These are phyloP conservation scores for Incumbomyces lentus DNA, from an alignment of 2,329 filamentous ascomycete genomes.

Conservation along the genomic window DNA sequence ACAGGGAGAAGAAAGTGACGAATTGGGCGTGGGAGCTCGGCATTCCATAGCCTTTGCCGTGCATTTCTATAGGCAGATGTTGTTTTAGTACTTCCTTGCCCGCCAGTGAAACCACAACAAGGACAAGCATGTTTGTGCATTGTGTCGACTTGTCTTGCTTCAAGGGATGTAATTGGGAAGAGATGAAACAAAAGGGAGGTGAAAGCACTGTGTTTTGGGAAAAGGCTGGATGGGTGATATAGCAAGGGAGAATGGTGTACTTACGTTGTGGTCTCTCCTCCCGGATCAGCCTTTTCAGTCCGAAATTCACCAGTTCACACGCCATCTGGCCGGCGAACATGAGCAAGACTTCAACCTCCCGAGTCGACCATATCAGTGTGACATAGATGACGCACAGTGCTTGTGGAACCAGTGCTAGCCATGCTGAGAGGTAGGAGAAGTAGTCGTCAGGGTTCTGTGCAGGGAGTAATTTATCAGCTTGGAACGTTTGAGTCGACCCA, in stretches of 20 bases:
- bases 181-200: too few relatives aligned
- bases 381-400: constrained; percentile 82
- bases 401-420: constrained; percentile 87
- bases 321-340: constrained; percentile 87
- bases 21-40: constrained; percentile 93
- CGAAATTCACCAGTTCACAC: constrained; percentile 85
- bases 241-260: constrained; percentile 19
- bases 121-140: too few relatives aligned
- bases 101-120: too few relatives aligned
- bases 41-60: constrained; percentile 95
- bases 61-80: constrained; percentile 44
- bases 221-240: too few relatives aligned
- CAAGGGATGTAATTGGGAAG: too few relatives aligned
- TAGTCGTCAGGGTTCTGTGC: constrained; percentile 71
- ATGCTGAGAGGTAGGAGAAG: constrained; percentile 79
- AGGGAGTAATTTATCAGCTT: neutral
- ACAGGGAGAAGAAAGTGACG: constrained; percentile 80
- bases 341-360: constrained; percentile 77
- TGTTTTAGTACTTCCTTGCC: too few relatives aligned
- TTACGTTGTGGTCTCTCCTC: constrained; percentile 76
- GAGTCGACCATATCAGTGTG: constrained; percentile 79
- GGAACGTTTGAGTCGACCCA: too few relatives aligned
- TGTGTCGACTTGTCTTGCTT: too few relatives aligned
- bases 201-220: too few relatives aligned
- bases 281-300: constrained; percentile 80